Conservation (phyloP, 2,329 filamentous ascomycete genomes). For the Penicillium rolfsii region DNA sequence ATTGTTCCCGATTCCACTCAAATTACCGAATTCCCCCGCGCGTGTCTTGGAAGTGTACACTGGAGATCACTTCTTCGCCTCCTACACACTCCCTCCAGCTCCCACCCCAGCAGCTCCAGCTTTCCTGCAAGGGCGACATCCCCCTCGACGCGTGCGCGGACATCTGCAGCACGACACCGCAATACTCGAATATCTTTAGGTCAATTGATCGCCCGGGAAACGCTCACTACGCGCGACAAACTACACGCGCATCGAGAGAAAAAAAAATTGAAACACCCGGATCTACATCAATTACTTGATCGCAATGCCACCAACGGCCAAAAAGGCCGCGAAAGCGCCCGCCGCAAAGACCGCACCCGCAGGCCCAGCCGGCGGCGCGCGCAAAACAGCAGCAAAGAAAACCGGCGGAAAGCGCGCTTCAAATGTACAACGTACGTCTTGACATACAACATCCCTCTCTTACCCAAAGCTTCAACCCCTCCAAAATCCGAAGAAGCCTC, state of each 20-base stretch:
- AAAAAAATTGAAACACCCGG: background rate
- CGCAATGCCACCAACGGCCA: conserved; percentile 35
- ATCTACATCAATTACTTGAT: background rate
- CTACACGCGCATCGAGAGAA: background rate
- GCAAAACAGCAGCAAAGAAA: conserved; percentile 31
- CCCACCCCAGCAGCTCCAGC: background rate
- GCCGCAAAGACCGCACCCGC: conserved; percentile 8
- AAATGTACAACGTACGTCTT: conserved; percentile 43
- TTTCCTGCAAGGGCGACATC: conserved; percentile 18
- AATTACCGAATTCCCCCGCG: background rate
- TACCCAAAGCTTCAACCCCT: background rate
- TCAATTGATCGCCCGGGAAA: conserved; percentile 14
- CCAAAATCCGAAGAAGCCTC: background rate
- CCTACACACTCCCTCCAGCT: background rate
- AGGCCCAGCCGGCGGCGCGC: conserved; percentile 23
- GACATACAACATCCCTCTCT: background rate
- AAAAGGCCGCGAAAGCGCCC: conserved; percentile 9
- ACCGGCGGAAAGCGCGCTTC: conserved; percentile 31
- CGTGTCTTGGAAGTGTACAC: background rate
- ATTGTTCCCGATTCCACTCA: background rate
- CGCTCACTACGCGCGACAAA: conserved; percentile 8
- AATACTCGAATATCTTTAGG: background rate
- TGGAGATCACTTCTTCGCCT: background rate
- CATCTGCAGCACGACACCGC: background rate
- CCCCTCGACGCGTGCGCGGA: conserved; percentile 10